phyloP scores from a whole-genome alignment of 176 grass and related monocot genomes.

The Carex myosuroides region DNA sequence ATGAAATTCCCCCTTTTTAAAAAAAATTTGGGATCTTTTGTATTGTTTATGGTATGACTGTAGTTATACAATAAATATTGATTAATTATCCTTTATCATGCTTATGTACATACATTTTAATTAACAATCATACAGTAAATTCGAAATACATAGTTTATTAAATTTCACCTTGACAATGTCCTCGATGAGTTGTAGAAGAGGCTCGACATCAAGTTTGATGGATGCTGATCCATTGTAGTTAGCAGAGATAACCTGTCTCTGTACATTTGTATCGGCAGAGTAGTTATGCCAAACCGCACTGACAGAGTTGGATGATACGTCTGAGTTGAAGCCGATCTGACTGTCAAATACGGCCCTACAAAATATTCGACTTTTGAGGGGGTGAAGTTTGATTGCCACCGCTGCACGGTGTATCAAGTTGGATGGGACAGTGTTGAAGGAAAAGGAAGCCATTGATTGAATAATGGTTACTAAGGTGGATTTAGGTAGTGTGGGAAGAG shows the following conservation, averaged over 20 bases:
- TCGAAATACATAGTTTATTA: not conserved
- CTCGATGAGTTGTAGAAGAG: not conserved
- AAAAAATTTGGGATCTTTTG: not conserved
- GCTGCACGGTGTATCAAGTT: not conserved
- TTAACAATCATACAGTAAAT: not conserved
- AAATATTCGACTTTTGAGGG: not conserved
- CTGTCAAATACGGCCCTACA: not conserved
- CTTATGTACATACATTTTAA: not conserved
- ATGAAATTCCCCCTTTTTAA: too few relatives aligned
- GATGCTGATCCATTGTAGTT: constrained; percentile 8
- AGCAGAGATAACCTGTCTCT: not conserved
- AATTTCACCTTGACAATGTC: constrained; percentile 5
- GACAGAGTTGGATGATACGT: not conserved
- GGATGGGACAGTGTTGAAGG: not conserved
- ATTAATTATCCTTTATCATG: not conserved
- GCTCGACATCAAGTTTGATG: not conserved
- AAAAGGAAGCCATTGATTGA: not conserved
- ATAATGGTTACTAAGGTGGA: not conserved
- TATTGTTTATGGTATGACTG: not conserved
- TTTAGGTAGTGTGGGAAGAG: not conserved
- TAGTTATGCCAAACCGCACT: not conserved
- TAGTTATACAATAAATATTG: not conserved
- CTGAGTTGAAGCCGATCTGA: not conserved
- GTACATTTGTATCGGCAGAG: not conserved
- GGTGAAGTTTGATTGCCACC: not conserved